Conservation (phyloP, 805 yeast genomes). For the Candida nanaspora region DNA sequence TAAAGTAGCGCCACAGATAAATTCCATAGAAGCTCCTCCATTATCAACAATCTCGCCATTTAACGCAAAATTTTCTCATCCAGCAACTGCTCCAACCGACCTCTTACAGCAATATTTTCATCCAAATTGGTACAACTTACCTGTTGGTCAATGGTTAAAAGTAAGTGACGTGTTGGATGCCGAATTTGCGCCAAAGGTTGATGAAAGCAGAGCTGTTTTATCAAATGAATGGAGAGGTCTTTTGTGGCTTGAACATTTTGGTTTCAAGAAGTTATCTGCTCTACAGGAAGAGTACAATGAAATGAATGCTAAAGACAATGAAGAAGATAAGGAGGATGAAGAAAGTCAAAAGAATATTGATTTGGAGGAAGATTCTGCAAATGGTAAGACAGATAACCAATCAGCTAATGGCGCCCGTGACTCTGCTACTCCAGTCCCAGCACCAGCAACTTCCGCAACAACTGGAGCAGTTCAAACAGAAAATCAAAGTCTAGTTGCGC, state of each 20-base stretch:
- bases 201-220: slow-evolving; percentile 50
- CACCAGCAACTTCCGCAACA: neutral
- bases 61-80: slow-evolving; percentile 10
- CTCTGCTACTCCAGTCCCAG: neutral
- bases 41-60: slow-evolving; percentile 39
- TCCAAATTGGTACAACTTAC: slow-evolving; percentile 58
- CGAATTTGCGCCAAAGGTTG: slow-evolving; percentile 61
- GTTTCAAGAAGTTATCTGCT: slow-evolving; percentile 31
- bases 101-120: slow-evolving; percentile 47
- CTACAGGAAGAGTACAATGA: slow-evolving; percentile 9
- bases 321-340: slow-evolving; percentile 1
- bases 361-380: neutral
- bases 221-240: slow-evolving; percentile 43
- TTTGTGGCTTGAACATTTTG: slow-evolving; percentile 48
- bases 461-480: neutral
- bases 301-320: slow-evolving; percentile 2
- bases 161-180: slow-evolving; percentile 29
- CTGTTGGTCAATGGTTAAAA: slow-evolving; percentile 60
- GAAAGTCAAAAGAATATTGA: too few relatives aligned
- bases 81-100: slow-evolving; percentile 35
- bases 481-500: neutral
- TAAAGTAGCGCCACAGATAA: slow-evolving; percentile 54
- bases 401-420: too few relatives aligned
- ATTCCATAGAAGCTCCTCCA: slow-evolving; percentile 28
- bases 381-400: neutral